Percentiles rank a stretch among this genome's conserved stretches.
These are phyloP conservation scores for Colletotrichum horii DNA, from an alignment of 2,329 filamentous ascomycete species.

Conservation along the genomic window DNA sequence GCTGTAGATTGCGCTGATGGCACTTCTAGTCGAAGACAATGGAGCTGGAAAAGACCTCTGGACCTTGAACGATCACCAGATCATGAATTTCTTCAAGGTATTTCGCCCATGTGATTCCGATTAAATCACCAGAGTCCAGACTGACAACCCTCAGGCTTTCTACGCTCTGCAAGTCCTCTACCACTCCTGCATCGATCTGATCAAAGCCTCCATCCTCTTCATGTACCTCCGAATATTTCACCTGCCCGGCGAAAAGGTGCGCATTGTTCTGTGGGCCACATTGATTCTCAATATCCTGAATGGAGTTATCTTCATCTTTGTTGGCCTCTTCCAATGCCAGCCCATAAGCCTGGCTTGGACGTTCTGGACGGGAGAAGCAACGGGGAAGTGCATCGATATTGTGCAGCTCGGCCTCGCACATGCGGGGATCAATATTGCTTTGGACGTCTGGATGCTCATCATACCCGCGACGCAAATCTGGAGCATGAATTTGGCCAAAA, in stretches of 20 bases:
- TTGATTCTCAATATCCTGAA: neutral
- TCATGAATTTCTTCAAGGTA: conserved; percentile 6
- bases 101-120: fast-evolving
- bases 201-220: conserved; percentile 16
- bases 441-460: conserved; percentile 14
- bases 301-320: neutral
- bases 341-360: conserved; percentile 3
- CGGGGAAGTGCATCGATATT: neutral
- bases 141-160: neutral
- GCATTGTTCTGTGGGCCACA: neutral
- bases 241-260: conserved; percentile 10
- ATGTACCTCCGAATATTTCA: conserved; percentile 17
- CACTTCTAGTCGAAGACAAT: neutral
- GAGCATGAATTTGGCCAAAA: neutral
- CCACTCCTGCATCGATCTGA: conserved; percentile 7
- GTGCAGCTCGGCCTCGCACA: neutral
- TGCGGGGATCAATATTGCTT: neutral
- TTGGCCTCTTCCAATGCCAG: neutral
- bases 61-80: neutral
- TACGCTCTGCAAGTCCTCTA: neutral
- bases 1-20: neutral
- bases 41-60: conserved; percentile 12
- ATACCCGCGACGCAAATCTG: neutral
- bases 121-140: neutral
- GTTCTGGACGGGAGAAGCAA: conserved; percentile 1